These are phyloP conservation scores for Mrakiaceae sp. DNA, from an alignment of 1,284 basidiomycete genomes.

Conservation along the genomic window DNA sequence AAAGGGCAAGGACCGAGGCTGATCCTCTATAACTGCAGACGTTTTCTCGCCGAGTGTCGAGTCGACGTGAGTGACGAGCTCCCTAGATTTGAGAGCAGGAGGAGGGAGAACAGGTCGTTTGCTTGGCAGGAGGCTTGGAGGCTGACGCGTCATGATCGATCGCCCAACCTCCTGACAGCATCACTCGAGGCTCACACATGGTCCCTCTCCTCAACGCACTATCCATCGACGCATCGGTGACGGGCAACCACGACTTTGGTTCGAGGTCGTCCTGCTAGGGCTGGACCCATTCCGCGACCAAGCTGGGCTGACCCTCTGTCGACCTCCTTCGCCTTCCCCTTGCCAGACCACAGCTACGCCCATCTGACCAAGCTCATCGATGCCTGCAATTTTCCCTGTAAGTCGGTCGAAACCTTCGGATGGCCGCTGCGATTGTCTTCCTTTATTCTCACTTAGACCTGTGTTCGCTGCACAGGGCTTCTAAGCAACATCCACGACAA, in stretches of 20 bases:
- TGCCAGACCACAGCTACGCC: constrained; percentile 44
- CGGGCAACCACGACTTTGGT: constrained; percentile 74
- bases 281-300: too few relatives aligned
- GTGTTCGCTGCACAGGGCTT: constrained; percentile 50
- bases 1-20: not conserved
- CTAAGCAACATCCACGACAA: constrained; percentile 62
- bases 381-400: constrained; percentile 55
- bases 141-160: constrained; percentile 68
- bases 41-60: constrained; percentile 13
- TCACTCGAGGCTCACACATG: constrained; percentile 87
- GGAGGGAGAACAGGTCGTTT: too few relatives aligned
- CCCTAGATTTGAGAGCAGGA: too few relatives aligned
- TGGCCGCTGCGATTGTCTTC: constrained; percentile 17
- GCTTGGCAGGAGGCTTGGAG: constrained; percentile 42
- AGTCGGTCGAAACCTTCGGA: constrained; percentile 1
- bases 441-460: constrained; percentile 18
- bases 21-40: not conserved
- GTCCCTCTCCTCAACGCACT: constrained; percentile 56
- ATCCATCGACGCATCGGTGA: constrained; percentile 28
- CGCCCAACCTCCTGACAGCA: constrained; percentile 22
- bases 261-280: not conserved
- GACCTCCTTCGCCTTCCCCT: not conserved
- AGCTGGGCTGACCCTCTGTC: too few relatives aligned
- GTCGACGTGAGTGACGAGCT: constrained; percentile 3
- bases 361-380: constrained; percentile 63